Percentiles rank a stretch among this genome's conserved stretches.
Conservation (phyloP, 2,329 filamentous ascomycete species). For the Madurella mycetomatis region DNA sequence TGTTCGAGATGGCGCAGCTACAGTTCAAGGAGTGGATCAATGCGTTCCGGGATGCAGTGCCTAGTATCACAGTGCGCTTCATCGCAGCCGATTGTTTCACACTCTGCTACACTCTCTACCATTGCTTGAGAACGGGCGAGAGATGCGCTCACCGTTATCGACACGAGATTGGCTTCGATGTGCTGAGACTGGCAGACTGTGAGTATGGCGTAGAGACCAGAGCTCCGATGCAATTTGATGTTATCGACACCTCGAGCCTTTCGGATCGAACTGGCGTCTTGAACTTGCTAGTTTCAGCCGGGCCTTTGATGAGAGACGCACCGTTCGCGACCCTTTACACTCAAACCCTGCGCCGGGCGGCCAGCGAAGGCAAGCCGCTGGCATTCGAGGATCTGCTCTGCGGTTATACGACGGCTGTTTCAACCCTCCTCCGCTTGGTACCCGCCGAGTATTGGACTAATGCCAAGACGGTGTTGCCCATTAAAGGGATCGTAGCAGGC, state of each 20-base stretch:
- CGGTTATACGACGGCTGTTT: constrained; percentile 43
- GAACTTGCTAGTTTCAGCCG: constrained; percentile 42
- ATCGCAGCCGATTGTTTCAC: constrained; percentile 45
- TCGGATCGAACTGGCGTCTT: constrained; percentile 41
- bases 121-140: constrained; percentile 29
- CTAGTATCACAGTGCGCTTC: constrained; percentile 41
- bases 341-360: constrained; percentile 28
- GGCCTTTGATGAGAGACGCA: constrained; percentile 42
- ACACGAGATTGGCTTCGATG: constrained; percentile 35
- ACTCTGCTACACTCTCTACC: constrained; percentile 50
- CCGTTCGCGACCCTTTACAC: constrained; percentile 47
- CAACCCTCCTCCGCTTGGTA: constrained; percentile 47
- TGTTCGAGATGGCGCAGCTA: constrained; percentile 34
- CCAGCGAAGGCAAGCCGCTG: constrained; percentile 8
- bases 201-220: constrained; percentile 35
- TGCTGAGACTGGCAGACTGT: constrained; percentile 38
- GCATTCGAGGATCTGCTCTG: constrained; percentile 37
- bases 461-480: constrained; percentile 36
- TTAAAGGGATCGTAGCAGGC: constrained; percentile 37
- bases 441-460: constrained; percentile 50
- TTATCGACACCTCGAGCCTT: constrained; percentile 52
- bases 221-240: constrained; percentile 45
- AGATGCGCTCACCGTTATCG: constrained; percentile 40
- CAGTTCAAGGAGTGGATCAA: constrained; percentile 46
- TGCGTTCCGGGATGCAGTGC: constrained; percentile 34